These are phyloP conservation scores for Deakozyma indianensis DNA, from an alignment of 805 yeast species.

Conservation along the genomic window DNA sequence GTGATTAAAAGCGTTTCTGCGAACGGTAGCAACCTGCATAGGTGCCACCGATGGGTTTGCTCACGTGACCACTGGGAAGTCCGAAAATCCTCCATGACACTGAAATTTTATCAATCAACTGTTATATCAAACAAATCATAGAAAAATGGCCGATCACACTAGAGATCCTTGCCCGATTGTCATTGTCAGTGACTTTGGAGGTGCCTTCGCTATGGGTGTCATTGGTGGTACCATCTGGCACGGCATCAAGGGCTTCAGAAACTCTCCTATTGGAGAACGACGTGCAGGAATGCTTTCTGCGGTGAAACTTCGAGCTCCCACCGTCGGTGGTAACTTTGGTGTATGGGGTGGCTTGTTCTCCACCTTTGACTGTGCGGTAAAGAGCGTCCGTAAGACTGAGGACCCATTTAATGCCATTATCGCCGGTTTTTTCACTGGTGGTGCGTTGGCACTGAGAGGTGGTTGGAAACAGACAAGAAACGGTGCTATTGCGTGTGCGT, in stretches of 20 bases:
- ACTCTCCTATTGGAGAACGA: constrained; percentile 92
- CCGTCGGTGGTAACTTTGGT: constrained; percentile 97
- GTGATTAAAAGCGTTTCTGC: too few relatives aligned
- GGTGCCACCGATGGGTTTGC: too few relatives aligned
- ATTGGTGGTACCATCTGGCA: constrained; percentile 99
- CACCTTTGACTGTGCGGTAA: constrained; percentile 88
- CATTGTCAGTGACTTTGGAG: constrained; percentile 92
- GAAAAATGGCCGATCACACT: constrained; percentile 76
- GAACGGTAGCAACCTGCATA: too few relatives aligned
- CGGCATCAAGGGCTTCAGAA: constrained; percentile 96
- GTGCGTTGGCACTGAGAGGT: constrained; percentile 94
- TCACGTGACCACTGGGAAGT: too few relatives aligned
- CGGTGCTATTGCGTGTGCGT: constrained; percentile 94
- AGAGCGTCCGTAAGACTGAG: constrained; percentile 91
- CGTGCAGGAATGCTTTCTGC: constrained; percentile 80
- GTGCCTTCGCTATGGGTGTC: constrained; percentile 98
- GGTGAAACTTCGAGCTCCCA: constrained; percentile 93
- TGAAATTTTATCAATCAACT: too few relatives aligned
- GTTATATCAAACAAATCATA: too few relatives aligned
- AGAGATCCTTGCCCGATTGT: constrained; percentile 99
- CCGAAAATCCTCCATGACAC: too few relatives aligned
- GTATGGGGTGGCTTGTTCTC: constrained; percentile 99
- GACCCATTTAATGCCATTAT: constrained; percentile 97
- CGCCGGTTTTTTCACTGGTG: constrained; percentile 97
- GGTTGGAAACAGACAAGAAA: constrained; percentile 96